Conservation (phyloP, 2,329 filamentous ascomycete species). For the Polytolypa hystricis region DNA sequence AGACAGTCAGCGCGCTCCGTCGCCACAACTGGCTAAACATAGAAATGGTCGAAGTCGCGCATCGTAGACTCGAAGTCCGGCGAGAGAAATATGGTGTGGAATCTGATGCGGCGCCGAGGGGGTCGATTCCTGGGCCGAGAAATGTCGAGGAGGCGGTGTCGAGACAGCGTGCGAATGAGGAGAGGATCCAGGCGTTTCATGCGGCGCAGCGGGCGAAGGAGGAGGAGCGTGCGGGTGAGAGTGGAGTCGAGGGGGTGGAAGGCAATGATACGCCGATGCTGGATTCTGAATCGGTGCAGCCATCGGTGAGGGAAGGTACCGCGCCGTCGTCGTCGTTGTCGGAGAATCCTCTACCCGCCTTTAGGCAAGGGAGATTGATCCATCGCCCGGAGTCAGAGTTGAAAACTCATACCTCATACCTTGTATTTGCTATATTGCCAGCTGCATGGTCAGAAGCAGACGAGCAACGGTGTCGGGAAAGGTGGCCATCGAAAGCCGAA, state of each 20-base stretch:
- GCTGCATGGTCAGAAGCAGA: slow-evolving; percentile 74
- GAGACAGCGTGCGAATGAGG: slow-evolving; percentile 63
- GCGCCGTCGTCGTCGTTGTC: slow-evolving; percentile 1
- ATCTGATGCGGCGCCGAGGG: slow-evolving; percentile 54
- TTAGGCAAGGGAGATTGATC: slow-evolving; percentile 64
- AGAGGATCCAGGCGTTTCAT: slow-evolving; percentile 56
- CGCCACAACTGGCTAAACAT: slow-evolving; percentile 82
- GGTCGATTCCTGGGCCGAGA: slow-evolving; percentile 53
- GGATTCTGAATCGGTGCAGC: no score
- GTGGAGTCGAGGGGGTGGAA: slow-evolving; percentile 14
- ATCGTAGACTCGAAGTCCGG: slow-evolving; percentile 68
- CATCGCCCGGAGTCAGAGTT: slow-evolving; percentile 78
- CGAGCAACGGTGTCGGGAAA: slow-evolving; percentile 55
- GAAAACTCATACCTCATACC: slow-evolving; percentile 94
- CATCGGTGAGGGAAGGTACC: not conserved
- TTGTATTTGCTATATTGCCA: slow-evolving; percentile 87
- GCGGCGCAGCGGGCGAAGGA: slow-evolving; percentile 19
- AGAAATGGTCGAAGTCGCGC: slow-evolving; percentile 79
- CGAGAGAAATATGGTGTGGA: slow-evolving; percentile 70
- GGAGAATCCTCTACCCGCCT: slow-evolving; percentile 38
- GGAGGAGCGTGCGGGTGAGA: not conserved
- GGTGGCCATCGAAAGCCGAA: slow-evolving; percentile 45
- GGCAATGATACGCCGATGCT: no score
- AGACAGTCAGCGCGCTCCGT: slow-evolving; percentile 70
- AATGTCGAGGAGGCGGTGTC: slow-evolving; percentile 70